Evolutionary conservation across 1,284 basidiomycete genomes (phyloP).

Genomic region (Cryptococcus maquisensis): DNA sequence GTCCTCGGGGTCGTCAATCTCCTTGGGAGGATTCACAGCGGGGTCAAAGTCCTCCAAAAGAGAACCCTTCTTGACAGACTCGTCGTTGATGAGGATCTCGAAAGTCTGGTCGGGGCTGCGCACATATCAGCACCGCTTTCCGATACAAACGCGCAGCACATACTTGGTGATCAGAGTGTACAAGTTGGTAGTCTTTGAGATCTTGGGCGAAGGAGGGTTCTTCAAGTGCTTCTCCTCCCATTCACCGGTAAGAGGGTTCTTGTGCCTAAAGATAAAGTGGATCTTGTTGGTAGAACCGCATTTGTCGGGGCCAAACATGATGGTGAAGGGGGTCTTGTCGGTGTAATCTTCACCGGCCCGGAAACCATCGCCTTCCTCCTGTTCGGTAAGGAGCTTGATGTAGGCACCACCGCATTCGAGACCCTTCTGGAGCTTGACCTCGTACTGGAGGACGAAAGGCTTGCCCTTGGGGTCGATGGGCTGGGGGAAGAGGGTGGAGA

Average conservation of each 20-base stretch:
- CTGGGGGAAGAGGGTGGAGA: constrained; percentile 81
- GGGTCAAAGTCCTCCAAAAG: constrained; percentile 94
- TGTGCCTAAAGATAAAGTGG: constrained; percentile 97
- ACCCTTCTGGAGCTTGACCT: constrained; percentile 99
- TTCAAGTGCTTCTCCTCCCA: constrained; percentile 96
- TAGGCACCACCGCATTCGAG: constrained; percentile 99
- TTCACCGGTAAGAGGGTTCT: constrained; percentile 84
- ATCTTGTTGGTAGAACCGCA: constrained; percentile 57
- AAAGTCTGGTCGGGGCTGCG: constrained; percentile 88
- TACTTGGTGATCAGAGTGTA: constrained; percentile 90
- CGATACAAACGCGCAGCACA: constrained; percentile 37
- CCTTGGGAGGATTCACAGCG: constrained; percentile 85
- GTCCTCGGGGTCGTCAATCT: constrained; percentile 89
- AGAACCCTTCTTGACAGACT: constrained; percentile 70
- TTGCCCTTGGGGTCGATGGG: constrained; percentile 74
- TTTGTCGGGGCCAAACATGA: constrained; percentile 83
- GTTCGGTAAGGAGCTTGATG: constrained; percentile 78
- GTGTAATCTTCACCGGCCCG: constrained; percentile 91
- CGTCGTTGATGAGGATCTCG: constrained; percentile 87
- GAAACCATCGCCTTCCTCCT: constrained; percentile 63
- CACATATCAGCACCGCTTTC: background rate
- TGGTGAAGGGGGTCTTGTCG: constrained; percentile 94
- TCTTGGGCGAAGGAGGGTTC: constrained; percentile 73
- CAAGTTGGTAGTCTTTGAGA: constrained; percentile 82
- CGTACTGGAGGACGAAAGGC: constrained; percentile 95